Base-by-base conservation (phyloP, 1,284 basidiomycete genomes). In the Meira miltonrushii region DNA sequence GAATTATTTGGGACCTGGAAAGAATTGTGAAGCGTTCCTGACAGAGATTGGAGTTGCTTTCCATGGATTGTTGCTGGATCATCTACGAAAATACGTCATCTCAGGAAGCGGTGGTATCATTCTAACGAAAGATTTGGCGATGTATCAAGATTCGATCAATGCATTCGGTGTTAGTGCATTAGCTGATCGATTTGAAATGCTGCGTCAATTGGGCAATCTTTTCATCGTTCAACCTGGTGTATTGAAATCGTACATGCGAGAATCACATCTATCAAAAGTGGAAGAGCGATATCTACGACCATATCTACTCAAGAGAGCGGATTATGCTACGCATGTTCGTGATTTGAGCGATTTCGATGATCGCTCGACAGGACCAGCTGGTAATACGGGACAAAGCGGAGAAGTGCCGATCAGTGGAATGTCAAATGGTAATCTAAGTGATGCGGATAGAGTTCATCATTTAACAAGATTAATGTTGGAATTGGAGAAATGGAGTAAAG, bases 61-160 rank as follows among this genome's bases (percentile, higher is more conserved):
- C 82, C 94, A 98, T 72, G 86, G 93, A 58, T 82, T 95, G 12
- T 83, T 98, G 13, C 84, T 98, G 25, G 95, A 98, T 53, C 95
- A 99, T 77, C 82, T 97, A 58, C 89, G 89, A 74, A 97, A 91
- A 80, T 98, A 94, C 81, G 89, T 91, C 1, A 92, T 99, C 57
- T 96, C 88, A 71, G 92, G 92, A 0, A 92, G 92, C 0, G 95
- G 95, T 50, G 95, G 94, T 4, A 82, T 99, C 53, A 95, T 98
- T 90, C 86, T 99, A 41, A 94, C 94, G 21, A 97, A 97, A 80
- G 95, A 99, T 77, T 84, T 99, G 64, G 95, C 94, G 68, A 87
- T 89, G 46, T 99, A 98, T 75, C 95, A 98, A 82, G 95, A 98
- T 70, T 85, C 86, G 1, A 86, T 96, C 64, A 82, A 83, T 60